A percentile compares a stretch with the other conserved stretches of the same genome.
Evolutionary conservation across 2,329 filamentous ascomycete species (phyloP).

Genomic region (Hymenoscyphus infarciens): DNA sequence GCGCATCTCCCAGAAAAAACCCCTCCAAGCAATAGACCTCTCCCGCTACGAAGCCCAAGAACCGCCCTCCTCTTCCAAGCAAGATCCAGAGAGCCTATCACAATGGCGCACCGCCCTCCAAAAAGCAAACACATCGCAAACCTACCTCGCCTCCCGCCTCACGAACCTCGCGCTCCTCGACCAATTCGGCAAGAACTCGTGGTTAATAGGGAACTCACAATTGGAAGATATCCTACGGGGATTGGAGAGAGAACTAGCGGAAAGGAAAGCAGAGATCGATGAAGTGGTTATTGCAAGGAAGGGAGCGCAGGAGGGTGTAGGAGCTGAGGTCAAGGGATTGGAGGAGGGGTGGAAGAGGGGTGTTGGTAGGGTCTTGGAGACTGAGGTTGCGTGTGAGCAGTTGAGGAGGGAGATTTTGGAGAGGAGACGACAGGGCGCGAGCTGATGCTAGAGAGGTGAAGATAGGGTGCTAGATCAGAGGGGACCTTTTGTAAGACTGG

Average conservation of each 20-base stretch:
- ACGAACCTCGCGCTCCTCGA: constrained; percentile 30
- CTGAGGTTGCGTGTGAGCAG: constrained; percentile 76
- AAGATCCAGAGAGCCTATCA: constrained; percentile 30
- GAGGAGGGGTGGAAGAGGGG: constrained; percentile 78
- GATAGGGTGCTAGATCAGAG: too few species aligned
- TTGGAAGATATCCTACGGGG: constrained; percentile 67
- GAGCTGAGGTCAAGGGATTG: constrained; percentile 67
- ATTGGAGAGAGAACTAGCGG: constrained; percentile 72
- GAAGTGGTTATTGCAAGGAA: constrained; percentile 67
- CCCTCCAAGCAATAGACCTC: constrained; percentile 66
- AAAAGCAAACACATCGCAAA: constrained; percentile 54
- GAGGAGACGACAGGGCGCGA: constrained; percentile 47
- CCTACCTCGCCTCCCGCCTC: constrained; percentile 47
- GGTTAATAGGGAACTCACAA: constrained; percentile 81
- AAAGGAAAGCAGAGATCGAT: constrained; percentile 66
- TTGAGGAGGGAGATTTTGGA: constrained; percentile 65
- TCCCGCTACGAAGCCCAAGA: constrained; percentile 79
- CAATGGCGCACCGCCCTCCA: constrained; percentile 28
- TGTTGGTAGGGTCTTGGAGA: constrained; percentile 77
- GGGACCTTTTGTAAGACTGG: too few species aligned
- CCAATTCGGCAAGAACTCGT: constrained; percentile 73
- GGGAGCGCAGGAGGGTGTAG: constrained; percentile 64
- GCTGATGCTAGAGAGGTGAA: not conserved
- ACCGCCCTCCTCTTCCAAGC: constrained; percentile 43
- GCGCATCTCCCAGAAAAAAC: constrained; percentile 59